A percentile compares a stretch with the other conserved stretches of the same genome.
Conservation (phyloP, 2,329 filamentous ascomycete species). For the Coniochaeta pulveracea region DNA sequence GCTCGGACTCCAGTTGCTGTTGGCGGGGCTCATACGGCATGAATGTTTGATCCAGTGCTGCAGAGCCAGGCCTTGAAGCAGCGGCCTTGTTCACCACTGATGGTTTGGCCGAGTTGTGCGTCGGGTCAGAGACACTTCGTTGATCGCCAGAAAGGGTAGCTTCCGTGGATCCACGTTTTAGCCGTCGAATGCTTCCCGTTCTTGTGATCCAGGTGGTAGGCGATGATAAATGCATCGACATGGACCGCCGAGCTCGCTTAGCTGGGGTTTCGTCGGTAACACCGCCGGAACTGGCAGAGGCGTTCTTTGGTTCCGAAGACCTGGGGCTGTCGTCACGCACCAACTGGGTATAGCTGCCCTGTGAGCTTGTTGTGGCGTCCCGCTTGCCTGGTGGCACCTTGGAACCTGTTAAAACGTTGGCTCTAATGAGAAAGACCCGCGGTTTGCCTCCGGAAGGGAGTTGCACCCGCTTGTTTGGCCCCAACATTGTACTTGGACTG, state of each 20-base stretch:
- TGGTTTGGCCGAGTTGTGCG: conserved; percentile 13
- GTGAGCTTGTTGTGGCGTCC: no score
- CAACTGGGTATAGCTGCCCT: no score
- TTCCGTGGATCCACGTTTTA: conserved; percentile 34
- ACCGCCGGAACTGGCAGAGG: conserved; percentile 4
- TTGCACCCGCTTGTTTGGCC: conserved; percentile 19
- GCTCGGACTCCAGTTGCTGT: conserved; percentile 16
- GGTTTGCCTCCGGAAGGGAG: conserved; percentile 12
- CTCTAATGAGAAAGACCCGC: conserved; percentile 25
- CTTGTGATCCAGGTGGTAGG: conserved; percentile 44
- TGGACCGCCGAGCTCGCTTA: conserved; percentile 37
- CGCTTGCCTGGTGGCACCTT: conserved; percentile 2
- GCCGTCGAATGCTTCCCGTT: conserved; percentile 43
- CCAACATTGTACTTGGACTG: conserved; percentile 19
- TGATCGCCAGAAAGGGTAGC: conserved; percentile 28
- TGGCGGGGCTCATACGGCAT: conserved; percentile 15
- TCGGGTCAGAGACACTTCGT: conserved; percentile 43
- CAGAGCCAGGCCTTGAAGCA: background rate
- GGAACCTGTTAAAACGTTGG: conserved; percentile 15
- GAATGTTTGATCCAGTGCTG: conserved; percentile 14
- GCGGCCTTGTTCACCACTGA: conserved; percentile 11
- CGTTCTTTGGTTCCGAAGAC: background rate
- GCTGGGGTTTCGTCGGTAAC: conserved; percentile 14
- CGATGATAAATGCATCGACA: conserved; percentile 49
- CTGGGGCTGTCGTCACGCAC: conserved; percentile 3